A percentile compares a stretch with the other conserved stretches of the same genome.
These are phyloP conservation scores for Trichosporon sp. DNA, from an alignment of 1,284 basidiomycete species.

Conservation along the genomic window DNA sequence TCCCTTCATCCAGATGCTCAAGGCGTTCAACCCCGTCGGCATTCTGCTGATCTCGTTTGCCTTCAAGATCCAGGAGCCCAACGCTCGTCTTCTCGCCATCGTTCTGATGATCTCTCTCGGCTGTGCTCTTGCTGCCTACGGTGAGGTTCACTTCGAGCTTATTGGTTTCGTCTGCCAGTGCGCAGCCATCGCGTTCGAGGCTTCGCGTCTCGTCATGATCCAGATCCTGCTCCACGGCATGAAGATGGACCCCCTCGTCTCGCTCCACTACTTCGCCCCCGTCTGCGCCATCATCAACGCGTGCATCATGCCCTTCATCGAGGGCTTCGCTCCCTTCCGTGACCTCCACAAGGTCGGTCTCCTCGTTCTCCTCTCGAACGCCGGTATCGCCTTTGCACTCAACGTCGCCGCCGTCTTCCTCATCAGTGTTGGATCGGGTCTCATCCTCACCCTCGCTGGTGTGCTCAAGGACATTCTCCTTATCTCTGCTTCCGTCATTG, in stretches of 20 bases:
- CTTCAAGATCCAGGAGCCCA: slow-evolving; percentile 86
- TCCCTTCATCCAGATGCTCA: slow-evolving; percentile 97
- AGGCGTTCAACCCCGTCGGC: slow-evolving; percentile 96
- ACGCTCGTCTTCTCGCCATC: slow-evolving; percentile 74
- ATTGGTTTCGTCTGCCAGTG: slow-evolving; percentile 84
- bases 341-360: slow-evolving; percentile 72
- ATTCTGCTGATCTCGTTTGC: slow-evolving; percentile 93
- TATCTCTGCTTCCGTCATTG: slow-evolving; percentile 81
- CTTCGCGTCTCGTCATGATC: slow-evolving; percentile 85
- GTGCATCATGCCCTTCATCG: slow-evolving; percentile 78
- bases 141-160: slow-evolving; percentile 50
- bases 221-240: slow-evolving; percentile 91
- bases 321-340: slow-evolving; percentile 85
- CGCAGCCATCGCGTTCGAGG: slow-evolving; percentile 67
- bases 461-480: slow-evolving; percentile 87
- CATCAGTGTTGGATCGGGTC: slow-evolving; percentile 81
- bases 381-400: slow-evolving; percentile 77
- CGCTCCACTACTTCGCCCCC: slow-evolving; percentile 94
- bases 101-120: slow-evolving; percentile 79
- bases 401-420: slow-evolving; percentile 95
- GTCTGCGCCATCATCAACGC: slow-evolving; percentile 92
- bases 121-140: slow-evolving; percentile 70
- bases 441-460: slow-evolving; percentile 90
- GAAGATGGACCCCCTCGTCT: slow-evolving; percentile 96
- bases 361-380: slow-evolving; percentile 79